phyloP scores from a whole-genome alignment of 2,329 filamentous ascomycete species.

The Magnaporthiopsis rhizophila region DNA sequence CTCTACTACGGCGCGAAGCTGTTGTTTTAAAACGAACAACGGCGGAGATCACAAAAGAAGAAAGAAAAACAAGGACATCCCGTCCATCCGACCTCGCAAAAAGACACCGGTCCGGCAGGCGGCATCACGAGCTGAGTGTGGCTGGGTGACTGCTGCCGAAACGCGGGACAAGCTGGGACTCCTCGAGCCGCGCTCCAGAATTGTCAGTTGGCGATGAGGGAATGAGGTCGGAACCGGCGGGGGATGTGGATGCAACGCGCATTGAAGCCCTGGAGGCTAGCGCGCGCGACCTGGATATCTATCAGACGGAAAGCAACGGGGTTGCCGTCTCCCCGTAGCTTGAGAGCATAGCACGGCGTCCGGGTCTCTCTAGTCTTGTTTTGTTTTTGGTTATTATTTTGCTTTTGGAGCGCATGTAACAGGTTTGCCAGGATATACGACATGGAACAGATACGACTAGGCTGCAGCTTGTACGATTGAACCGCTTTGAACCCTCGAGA shows the following conservation, averaged over 20 bases:
- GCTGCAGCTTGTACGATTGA: neutral
- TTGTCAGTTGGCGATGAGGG: neutral
- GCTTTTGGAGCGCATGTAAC: neutral
- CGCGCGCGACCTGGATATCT: neutral
- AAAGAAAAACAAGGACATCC: neutral
- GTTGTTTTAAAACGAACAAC: constrained; percentile 39
- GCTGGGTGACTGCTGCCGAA: neutral
- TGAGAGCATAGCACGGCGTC: neutral
- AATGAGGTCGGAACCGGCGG: neutral
- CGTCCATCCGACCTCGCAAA: too few species aligned
- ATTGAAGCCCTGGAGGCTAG: neutral
- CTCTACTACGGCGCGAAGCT: constrained; percentile 66
- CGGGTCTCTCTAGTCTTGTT: neutral
- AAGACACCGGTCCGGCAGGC: too few species aligned
- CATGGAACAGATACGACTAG: neutral
- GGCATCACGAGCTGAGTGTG: too few species aligned
- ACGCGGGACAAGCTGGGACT: neutral
- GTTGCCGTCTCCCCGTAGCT: neutral
- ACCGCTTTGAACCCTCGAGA: neutral
- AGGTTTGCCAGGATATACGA: neutral
- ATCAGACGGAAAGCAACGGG: neutral
- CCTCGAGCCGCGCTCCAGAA: too few species aligned
- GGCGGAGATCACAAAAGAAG: neutral
- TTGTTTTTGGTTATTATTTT: neutral
- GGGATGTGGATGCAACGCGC: neutral